phyloP scores from a whole-genome alignment of 2,329 filamentous ascomycete genomes.

The Neofusicoccum cordaticola region DNA sequence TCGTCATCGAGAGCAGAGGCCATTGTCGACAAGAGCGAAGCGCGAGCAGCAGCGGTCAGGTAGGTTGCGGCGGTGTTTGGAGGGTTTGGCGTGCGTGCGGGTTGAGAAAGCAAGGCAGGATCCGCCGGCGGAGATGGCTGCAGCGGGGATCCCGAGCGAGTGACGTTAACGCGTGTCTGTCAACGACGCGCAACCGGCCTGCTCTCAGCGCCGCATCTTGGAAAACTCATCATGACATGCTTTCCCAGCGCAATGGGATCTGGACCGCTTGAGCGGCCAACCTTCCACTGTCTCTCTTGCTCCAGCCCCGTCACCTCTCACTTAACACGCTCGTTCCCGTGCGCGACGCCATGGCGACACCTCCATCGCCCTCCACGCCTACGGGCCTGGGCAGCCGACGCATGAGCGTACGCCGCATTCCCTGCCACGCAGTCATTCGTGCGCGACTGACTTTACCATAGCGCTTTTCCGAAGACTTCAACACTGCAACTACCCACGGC shows the following conservation, averaged over 20 bases:
- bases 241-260: neutral
- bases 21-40: neutral
- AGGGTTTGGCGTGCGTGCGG: neutral
- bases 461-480: constrained; percentile 10
- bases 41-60: neutral
- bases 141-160: neutral
- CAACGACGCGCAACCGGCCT: too few relatives aligned
- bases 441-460: neutral
- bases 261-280: neutral
- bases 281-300: neutral
- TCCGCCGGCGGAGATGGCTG: neutral
- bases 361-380: neutral
- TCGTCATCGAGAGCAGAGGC: too few relatives aligned
- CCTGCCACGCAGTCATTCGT: neutral
- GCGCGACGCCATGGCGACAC: neutral
- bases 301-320: too few relatives aligned
- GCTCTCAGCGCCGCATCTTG: neutral
- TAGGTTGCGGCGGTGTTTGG: neutral
- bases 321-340: too few relatives aligned
- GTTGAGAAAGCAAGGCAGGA: neutral
- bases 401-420: neutral
- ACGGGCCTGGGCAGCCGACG: neutral
- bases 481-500: neutral
- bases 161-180: neutral
- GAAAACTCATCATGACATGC: neutral